Evolutionary conservation across 176 grass and related monocot species (phyloP).

Genomic region (Avena atlantica): DNA sequence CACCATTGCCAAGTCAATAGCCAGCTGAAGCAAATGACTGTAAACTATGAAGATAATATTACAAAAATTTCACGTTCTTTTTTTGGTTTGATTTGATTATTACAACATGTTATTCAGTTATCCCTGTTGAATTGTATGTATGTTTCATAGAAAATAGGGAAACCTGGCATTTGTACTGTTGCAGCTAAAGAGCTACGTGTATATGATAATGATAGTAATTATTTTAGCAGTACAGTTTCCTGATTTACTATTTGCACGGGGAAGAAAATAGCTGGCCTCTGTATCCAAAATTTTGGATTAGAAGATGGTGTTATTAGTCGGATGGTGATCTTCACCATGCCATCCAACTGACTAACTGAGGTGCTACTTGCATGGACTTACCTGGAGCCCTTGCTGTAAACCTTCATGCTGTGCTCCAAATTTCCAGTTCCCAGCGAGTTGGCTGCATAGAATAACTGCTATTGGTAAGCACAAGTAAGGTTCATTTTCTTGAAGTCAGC

Average conservation of each 20-base stretch:
- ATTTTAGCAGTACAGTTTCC: constrained; percentile 35
- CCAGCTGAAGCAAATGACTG: constrained; percentile 42
- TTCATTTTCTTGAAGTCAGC: not conserved
- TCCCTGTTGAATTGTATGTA: constrained; percentile 58
- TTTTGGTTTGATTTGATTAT: constrained; percentile 45
- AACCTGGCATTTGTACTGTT: constrained; percentile 44
- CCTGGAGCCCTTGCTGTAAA: not conserved
- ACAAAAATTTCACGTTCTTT: constrained; percentile 25
- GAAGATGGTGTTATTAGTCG: not conserved
- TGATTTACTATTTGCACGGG: not conserved
- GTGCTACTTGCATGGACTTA: not conserved
- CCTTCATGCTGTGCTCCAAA: not conserved
- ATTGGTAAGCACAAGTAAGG: not conserved
- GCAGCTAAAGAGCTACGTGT: constrained; percentile 60
- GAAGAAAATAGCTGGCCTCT: not conserved
- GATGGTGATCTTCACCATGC: not conserved
- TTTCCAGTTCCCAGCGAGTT: not conserved
- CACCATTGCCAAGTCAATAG: constrained; percentile 56
- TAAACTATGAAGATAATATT: constrained; percentile 33
- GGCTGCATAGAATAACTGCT: not conserved
- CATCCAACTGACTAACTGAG: constrained; percentile 3
- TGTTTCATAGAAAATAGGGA: constrained; percentile 48
- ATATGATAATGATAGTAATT: constrained; percentile 54
- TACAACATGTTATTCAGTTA: constrained; percentile 49
- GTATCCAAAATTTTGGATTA: not conserved